Evolutionary conservation across 169 alveolate species (phyloP), one percentile per base, ranked within the genome.

Genomic region (Fabrea salina): DNA sequence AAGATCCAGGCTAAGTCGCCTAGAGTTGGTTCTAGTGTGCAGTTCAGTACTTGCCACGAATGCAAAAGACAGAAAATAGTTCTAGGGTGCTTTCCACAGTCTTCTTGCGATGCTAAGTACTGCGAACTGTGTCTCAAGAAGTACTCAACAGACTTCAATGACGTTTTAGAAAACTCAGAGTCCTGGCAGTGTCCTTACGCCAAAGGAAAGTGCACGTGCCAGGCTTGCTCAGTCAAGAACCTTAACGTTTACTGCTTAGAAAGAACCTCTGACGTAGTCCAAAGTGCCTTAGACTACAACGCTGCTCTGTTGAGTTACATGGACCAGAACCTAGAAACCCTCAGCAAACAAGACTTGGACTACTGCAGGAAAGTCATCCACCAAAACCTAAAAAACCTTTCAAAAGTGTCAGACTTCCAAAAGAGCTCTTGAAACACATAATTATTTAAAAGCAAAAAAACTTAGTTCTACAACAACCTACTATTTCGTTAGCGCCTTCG

Each of bases 201-300:
- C n/a, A 57, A 47, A 43, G 66, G 66, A 13, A 68, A 68, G 30
- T 68, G 78, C 78, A 40, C 27, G 13, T 68, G 78, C 30, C 13
- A 33, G 19, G 32, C 57, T 8, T 68, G 78, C 44, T 33, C 32
- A 19, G 64, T 47, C 25, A 37, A 33, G 39, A 19, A 68, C 61
- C 66, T 68, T n/a, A 37, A 30, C 11, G 66, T 68, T 43, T 68
- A 43, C 30, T 68, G 67, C 41, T 16, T 43, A n/a, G 57, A 68
- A 13, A 37, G 67, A 37, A 11, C 22, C 11, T 57, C 40, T 19
- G 78, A 68, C 30, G 44, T 47, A 8, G 35, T 68, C 8, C 61
- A 68, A 68, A 68, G 78, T 30, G 78, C 78, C 25, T 68, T 68
- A 68, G 78, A 68, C 35, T 32, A 43, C 41, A 68, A 68, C 35